phyloP scores from a whole-genome alignment of 306 rosid species.

The Hippophae tibetana region DNA sequence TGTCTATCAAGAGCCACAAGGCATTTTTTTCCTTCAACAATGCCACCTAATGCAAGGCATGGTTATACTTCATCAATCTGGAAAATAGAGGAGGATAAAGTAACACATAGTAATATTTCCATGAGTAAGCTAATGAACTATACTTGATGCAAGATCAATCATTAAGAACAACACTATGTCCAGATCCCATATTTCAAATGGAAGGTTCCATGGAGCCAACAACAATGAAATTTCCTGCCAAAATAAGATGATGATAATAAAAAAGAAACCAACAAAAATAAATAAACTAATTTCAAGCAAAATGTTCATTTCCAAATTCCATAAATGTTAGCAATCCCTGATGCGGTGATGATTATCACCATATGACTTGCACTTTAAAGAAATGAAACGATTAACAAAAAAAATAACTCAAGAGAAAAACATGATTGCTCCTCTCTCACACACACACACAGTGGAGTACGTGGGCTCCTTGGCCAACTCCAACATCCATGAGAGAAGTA shows the following conservation, averaged over 20 bases:
- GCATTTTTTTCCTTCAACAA: conserved; percentile 19
- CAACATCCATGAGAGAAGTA: background rate
- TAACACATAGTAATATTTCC: background rate
- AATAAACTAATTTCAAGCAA: background rate
- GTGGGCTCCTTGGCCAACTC: background rate
- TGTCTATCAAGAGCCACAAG: too few relatives aligned
- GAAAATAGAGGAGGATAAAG: conserved; percentile 9
- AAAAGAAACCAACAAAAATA: conserved; percentile 10
- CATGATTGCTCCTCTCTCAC: too few relatives aligned
- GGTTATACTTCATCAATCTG: conserved; percentile 85
- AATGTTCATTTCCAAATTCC: background rate
- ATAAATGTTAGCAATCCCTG: background rate
- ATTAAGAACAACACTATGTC: conserved; percentile 45
- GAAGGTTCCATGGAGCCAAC: conserved; percentile 87
- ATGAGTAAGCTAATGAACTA: background rate
- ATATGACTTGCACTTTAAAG: background rate
- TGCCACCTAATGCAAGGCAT: conserved; percentile 51
- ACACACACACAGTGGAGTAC: too few relatives aligned
- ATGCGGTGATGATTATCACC: background rate
- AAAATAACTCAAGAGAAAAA: too few relatives aligned
- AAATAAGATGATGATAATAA: conserved; percentile 16
- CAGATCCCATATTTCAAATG: conserved; percentile 90
- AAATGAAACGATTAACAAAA: too few relatives aligned
- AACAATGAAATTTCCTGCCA: conserved; percentile 71
- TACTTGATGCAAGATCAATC: background rate